These are phyloP conservation scores for Polyporus arcularius DNA, from an alignment of 768 basidiomycete species.

Conservation along the genomic window DNA sequence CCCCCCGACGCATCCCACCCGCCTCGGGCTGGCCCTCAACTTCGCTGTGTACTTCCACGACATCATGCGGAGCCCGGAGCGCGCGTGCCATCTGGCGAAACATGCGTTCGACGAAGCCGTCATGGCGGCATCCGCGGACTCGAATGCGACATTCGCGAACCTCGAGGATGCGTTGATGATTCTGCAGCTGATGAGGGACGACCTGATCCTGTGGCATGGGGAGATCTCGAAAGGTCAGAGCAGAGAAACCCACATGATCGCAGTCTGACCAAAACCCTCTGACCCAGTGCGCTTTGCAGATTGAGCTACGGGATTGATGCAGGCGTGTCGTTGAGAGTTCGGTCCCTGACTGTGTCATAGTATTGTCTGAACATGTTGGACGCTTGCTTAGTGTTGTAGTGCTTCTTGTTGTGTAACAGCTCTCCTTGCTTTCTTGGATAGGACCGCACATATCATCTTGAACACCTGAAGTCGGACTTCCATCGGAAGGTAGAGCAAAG, in stretches of 20 bases:
- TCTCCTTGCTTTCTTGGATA: not conserved
- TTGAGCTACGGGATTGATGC: not conserved
- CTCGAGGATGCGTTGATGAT: constrained; percentile 83
- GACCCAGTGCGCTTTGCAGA: not conserved
- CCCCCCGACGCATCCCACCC: constrained; percentile 79
- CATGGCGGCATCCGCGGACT: constrained; percentile 31
- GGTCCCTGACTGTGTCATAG: no score
- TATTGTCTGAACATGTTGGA: no score
- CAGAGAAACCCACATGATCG: not conserved
- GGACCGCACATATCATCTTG: no score
- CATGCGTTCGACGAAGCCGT: constrained; percentile 93
- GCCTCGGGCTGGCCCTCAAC: constrained; percentile 86
- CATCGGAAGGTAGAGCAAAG: not conserved
- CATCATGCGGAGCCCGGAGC: constrained; percentile 80
- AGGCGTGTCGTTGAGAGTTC: not conserved
- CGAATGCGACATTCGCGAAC: constrained; percentile 44
- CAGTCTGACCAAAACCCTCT: not conserved
- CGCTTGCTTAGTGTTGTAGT: not conserved
- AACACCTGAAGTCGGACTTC: not conserved
- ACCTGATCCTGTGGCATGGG: constrained; percentile 82
- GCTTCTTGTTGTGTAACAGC: not conserved
- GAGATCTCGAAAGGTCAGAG: constrained; percentile 47
- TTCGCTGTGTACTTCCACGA: constrained; percentile 96
- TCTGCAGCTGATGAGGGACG: constrained; percentile 79
- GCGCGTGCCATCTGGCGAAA: constrained; percentile 87